Evolutionary conservation across 2,329 filamentous ascomycete species (phyloP).

Genomic region (Plenodomus biglobosus): DNA sequence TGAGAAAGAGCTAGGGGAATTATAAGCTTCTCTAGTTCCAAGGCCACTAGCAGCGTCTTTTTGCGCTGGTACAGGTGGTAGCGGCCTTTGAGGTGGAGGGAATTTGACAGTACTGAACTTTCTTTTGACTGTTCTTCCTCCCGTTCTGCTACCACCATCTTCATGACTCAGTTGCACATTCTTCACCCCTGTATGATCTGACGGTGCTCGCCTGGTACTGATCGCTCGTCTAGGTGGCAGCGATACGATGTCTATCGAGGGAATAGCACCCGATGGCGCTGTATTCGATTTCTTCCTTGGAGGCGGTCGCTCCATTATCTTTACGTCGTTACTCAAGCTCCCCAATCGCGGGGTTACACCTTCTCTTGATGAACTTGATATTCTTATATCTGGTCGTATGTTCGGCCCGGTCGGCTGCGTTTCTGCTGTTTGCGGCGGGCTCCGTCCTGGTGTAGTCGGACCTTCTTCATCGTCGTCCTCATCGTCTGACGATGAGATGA

Average conservation of each 20-base stretch:
- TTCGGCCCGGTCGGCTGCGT: constrained; percentile 2
- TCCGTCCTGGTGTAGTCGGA: constrained; percentile 3
- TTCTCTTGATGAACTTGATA: constrained; percentile 1
- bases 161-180: neutral
- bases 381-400: neutral
- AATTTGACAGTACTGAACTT: constrained; percentile 3
- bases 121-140: neutral
- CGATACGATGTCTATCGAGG: constrained; percentile 8
- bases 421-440: constrained; percentile 2
- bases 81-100: constrained; percentile 1
- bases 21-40: neutral
- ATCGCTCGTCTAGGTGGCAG: constrained; percentile 31
- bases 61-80: constrained; percentile 1
- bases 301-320: constrained; percentile 10
- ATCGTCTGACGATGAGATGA: constrained; percentile 11
- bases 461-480: constrained; percentile 13
- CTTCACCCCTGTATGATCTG: constrained; percentile 4
- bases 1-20: constrained; percentile 14
- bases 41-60: neutral
- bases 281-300: constrained; percentile 23
- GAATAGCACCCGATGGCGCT: constrained; percentile 20
- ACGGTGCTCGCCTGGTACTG: constrained; percentile 21
- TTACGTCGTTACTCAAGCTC: constrained; percentile 11
- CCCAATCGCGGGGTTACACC: neutral
- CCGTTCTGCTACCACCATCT: neutral